A percentile compares a stretch with the other conserved stretches of the same genome.
phyloP scores from a whole-genome alignment of 192 early-diverging fungal genomes.

The Coemansia sp. region DNA sequence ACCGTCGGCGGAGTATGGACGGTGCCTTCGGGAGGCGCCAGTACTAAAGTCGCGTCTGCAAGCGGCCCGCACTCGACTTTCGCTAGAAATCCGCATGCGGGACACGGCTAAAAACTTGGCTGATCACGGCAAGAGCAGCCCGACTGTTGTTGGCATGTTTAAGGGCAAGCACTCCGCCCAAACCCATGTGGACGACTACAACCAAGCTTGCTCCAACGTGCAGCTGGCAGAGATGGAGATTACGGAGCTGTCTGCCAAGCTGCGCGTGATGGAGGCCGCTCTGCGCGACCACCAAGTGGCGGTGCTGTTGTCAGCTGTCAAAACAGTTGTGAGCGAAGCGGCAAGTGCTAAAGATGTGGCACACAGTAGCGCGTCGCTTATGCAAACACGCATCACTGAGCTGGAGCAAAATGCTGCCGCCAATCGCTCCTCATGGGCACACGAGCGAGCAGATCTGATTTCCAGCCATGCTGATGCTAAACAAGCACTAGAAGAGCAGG shows the following conservation, averaged over 20 bases:
- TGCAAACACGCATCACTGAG: background rate
- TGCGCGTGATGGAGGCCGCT: conserved; percentile 16
- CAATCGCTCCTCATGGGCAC: background rate
- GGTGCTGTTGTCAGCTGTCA: conserved; percentile 27
- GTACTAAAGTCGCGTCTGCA: conserved; percentile 21
- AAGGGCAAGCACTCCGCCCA: conserved; percentile 26
- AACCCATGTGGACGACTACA: conserved; percentile 26
- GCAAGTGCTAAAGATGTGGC: background rate
- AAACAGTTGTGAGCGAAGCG: conserved; percentile 26
- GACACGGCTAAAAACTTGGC: conserved; percentile 28
- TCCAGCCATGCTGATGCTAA: background rate
- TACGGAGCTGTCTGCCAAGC: conserved; percentile 21
- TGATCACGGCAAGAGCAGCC: conserved; percentile 8
- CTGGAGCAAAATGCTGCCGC: conserved; percentile 7
- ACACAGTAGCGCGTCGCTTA: background rate
- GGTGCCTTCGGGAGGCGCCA: conserved; percentile 19
- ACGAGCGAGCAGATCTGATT: background rate
- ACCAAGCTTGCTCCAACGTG: conserved; percentile 12
- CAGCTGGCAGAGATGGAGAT: conserved; percentile 29
- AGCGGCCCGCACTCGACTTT: conserved; percentile 17
- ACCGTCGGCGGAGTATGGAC: conserved; percentile 24
- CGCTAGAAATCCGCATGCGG: conserved; percentile 20
- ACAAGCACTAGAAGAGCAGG: conserved; percentile 19
- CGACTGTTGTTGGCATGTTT: conserved; percentile 24
- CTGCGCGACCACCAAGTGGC: conserved; percentile 39